phyloP scores from a whole-genome alignment of 495 filamentous ascomycete species.

The Poronia punctata region DNA sequence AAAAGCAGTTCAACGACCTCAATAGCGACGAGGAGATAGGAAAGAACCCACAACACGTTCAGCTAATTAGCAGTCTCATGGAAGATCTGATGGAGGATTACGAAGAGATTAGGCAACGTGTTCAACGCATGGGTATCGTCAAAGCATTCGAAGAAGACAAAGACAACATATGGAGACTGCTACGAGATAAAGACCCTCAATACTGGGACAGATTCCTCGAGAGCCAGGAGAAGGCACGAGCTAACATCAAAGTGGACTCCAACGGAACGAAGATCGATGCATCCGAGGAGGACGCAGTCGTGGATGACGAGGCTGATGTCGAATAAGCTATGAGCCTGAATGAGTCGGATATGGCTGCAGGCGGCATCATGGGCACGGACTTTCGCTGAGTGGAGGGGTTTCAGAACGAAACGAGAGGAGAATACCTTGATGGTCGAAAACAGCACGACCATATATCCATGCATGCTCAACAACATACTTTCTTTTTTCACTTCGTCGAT shows the following conservation, averaged over 20 bases:
- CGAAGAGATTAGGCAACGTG: constrained; percentile 49
- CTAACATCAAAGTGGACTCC: constrained; percentile 38
- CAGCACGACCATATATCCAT: no score
- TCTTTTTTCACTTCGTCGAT: no score
- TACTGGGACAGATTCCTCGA: constrained; percentile 60
- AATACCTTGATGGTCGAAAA: no score
- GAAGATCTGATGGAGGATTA: constrained; percentile 54
- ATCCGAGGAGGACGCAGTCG: constrained; percentile 7
- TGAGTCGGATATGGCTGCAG: no score
- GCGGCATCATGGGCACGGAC: no score
- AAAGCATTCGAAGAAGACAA: constrained; percentile 51
- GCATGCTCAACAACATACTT: no score
- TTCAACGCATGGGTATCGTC: constrained; percentile 49
- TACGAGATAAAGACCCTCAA: constrained; percentile 51
- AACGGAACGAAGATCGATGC: constrained; percentile 16
- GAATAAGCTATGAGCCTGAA: constrained; percentile 22
- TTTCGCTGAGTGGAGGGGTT: no score
- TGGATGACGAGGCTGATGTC: constrained; percentile 25
- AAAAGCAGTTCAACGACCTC: constrained; percentile 39
- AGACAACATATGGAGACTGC: constrained; percentile 41
- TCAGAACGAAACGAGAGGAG: no score
- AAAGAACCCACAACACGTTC: constrained; percentile 47
- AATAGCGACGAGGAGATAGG: constrained; percentile 41
- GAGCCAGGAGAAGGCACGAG: constrained; percentile 58
- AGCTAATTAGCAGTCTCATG: constrained; percentile 51